phyloP scores from a whole-genome alignment of 306 rosid genomes.

The Crotalaria pallida region DNA sequence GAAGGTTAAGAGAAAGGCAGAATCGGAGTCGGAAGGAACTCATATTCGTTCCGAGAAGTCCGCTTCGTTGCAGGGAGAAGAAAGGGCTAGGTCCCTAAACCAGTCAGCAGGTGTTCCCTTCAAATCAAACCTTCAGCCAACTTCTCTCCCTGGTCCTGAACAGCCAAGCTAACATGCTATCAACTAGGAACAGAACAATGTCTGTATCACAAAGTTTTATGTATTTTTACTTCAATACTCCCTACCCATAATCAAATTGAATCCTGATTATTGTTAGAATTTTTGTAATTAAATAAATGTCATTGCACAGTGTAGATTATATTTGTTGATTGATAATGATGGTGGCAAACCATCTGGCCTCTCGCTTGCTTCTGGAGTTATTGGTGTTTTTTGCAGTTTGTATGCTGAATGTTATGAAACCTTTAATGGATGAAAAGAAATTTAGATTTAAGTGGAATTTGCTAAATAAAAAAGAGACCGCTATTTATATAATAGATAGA shows the following conservation, averaged over 20 bases:
- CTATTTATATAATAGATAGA: too few relatives aligned
- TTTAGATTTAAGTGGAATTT: too few relatives aligned
- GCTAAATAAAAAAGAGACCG: too few relatives aligned
- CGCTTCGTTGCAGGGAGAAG: conserved; percentile 60
- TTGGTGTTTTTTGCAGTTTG: not conserved
- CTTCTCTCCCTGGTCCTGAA: conserved; percentile 60
- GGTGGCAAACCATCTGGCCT: conserved; percentile 22
- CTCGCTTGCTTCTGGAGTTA: not conserved
- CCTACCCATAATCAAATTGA: conserved; percentile 8
- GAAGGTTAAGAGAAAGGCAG: conserved; percentile 80
- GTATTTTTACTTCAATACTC: not conserved
- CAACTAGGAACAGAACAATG: conserved; percentile 34
- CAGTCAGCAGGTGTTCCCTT: conserved; percentile 48
- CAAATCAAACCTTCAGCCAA: conserved; percentile 58
- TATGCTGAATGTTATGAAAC: too few relatives aligned
- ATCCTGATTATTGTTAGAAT: conserved; percentile 38
- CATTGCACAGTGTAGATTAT: conserved; percentile 44
- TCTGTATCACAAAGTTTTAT: conserved; percentile 18
- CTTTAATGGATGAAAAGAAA: too few relatives aligned
- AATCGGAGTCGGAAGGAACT: conserved; percentile 53
- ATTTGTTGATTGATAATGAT: conserved; percentile 33
- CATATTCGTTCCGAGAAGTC: conserved; percentile 52
- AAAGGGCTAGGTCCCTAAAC: conserved; percentile 55
- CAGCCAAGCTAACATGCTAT: conserved; percentile 73
- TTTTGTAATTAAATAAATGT: conserved; percentile 69